A percentile compares a stretch with the other conserved stretches of the same genome.
These are phyloP conservation scores for Aspergillus nanangensis DNA, from an alignment of 495 filamentous ascomycete species.

Conservation along the genomic window DNA sequence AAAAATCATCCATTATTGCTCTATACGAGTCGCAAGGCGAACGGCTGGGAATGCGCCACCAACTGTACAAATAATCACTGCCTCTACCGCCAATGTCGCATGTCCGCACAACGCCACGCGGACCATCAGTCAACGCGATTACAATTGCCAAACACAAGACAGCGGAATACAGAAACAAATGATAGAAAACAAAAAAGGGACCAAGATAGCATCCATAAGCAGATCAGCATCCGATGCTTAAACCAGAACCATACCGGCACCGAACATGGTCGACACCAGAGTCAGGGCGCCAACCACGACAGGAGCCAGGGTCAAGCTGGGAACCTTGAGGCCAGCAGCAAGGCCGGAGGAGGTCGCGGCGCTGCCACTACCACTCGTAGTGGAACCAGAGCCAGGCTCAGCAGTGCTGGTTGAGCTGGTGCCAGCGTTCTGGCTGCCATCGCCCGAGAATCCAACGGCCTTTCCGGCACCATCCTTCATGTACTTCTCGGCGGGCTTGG, in stretches of 20 bases:
- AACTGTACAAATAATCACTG: conserved; percentile 16
- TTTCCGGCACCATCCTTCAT: conserved; percentile 70
- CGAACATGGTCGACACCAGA: conserved; percentile 56
- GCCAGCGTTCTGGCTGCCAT: conserved; percentile 68
- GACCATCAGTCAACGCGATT: conserved; percentile 3
- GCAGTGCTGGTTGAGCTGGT: conserved; percentile 57
- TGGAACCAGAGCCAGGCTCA: conserved; percentile 54
- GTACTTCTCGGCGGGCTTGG: conserved; percentile 59
- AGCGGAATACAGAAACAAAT: conserved; percentile 16
- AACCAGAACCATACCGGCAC: conserved; percentile 51
- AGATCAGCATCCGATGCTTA: conserved; percentile 23
- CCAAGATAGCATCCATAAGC: not conserved
- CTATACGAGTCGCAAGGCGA: conserved; percentile 9
- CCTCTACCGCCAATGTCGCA: not conserved
- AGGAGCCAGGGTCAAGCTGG: conserved; percentile 49
- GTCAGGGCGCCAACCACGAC: conserved; percentile 51
- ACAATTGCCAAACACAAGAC: not conserved
- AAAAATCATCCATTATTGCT: conserved; percentile 12
- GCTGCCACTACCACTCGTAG: conserved; percentile 13
- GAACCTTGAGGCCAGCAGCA: conserved; percentile 39
- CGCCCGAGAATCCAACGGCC: conserved; percentile 65
- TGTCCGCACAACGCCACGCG: conserved; percentile 3
- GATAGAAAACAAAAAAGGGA: conserved; percentile 8
- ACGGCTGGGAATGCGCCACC: conserved; percentile 7
- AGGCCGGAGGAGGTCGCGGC: conserved; percentile 36